Evolutionary conservation across 768 basidiomycete species (phyloP).

Genomic region (Omphalotus guepiniiformis): DNA sequence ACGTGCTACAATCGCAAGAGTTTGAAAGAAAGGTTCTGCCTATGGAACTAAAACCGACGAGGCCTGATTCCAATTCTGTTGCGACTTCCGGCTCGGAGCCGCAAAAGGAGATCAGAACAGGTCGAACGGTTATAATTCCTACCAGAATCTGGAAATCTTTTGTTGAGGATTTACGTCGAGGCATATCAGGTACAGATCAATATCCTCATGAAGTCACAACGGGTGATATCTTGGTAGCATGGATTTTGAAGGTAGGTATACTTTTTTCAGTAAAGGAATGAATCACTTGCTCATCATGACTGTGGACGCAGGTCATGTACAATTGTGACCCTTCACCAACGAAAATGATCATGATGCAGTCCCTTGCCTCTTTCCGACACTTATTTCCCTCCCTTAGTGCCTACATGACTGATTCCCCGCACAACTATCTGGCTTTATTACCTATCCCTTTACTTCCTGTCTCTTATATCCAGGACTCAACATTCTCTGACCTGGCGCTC

Average conservation of each 20-base stretch:
- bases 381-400: conserved; percentile 19
- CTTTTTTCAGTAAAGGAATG: too few relatives aligned
- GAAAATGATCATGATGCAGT: conserved; percentile 29
- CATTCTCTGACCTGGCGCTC: conserved; percentile 25
- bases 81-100: conserved; percentile 31
- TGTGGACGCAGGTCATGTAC: conserved; percentile 32
- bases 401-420: conserved; percentile 24
- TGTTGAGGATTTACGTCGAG: conserved; percentile 25
- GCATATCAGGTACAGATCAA: too few relatives aligned
- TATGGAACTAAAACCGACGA: conserved; percentile 9
- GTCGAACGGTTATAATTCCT: conserved; percentile 29
- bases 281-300: too few relatives aligned
- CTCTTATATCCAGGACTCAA: conserved; percentile 23
- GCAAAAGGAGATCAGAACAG: conserved; percentile 18
- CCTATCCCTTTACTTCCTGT: conserved; percentile 36
- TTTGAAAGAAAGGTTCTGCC: not conserved
- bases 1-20: conserved; percentile 19
- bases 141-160: conserved; percentile 23
- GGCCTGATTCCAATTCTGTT: conserved; percentile 24
- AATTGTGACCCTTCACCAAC: conserved; percentile 24
- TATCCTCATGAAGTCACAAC: conserved; percentile 24
- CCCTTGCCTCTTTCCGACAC: conserved; percentile 33
- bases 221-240: conserved; percentile 36
- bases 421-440: conserved; percentile 35
- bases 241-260: conserved; percentile 38